Conservation (phyloP, 495 filamentous ascomycete genomes). For the Darksidea phi region DNA sequence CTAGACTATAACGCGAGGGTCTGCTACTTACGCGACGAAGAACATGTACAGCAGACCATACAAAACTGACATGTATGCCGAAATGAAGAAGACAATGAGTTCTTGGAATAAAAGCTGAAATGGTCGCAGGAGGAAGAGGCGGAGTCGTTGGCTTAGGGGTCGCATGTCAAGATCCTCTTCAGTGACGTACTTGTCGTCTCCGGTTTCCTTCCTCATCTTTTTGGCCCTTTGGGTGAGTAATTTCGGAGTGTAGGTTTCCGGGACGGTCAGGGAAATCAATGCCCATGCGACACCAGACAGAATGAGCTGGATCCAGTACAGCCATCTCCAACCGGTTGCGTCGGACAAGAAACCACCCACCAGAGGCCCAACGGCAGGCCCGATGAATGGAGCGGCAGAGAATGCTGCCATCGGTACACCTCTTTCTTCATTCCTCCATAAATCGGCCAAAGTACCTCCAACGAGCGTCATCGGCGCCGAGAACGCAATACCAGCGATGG, state of each 20-base stretch:
- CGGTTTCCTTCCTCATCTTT: constrained; percentile 67
- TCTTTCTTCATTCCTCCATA: constrained; percentile 78
- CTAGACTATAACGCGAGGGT: not conserved
- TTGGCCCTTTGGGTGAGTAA: constrained; percentile 63
- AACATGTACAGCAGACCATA: constrained; percentile 83
- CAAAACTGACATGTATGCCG: constrained; percentile 74
- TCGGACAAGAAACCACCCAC: constrained; percentile 73
- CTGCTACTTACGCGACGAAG: constrained; percentile 58
- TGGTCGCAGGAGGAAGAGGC: constrained; percentile 68
- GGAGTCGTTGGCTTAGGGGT: constrained; percentile 60
- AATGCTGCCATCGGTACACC: constrained; percentile 87
- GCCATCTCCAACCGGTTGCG: constrained; percentile 73
- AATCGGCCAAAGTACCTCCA: constrained; percentile 75
- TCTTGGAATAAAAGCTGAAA: constrained; percentile 79
- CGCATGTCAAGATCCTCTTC: constrained; percentile 70
- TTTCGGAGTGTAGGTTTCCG: constrained; percentile 75
- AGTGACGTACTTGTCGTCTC: constrained; percentile 63
- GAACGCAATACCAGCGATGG: constrained; percentile 78
- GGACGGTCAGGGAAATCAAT: constrained; percentile 74
- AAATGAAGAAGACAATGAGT: constrained; percentile 74
- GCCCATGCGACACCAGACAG: constrained; percentile 63
- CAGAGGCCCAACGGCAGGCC: constrained; percentile 71
- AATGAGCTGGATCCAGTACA: constrained; percentile 83
- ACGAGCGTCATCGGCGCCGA: constrained; percentile 82
- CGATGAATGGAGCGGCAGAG: constrained; percentile 74